Evolutionary conservation across 2,329 filamentous ascomycete species (phyloP), one percentile per base, ranked within the genome.

Genomic region (Talaromyces rugulosus): DNA sequence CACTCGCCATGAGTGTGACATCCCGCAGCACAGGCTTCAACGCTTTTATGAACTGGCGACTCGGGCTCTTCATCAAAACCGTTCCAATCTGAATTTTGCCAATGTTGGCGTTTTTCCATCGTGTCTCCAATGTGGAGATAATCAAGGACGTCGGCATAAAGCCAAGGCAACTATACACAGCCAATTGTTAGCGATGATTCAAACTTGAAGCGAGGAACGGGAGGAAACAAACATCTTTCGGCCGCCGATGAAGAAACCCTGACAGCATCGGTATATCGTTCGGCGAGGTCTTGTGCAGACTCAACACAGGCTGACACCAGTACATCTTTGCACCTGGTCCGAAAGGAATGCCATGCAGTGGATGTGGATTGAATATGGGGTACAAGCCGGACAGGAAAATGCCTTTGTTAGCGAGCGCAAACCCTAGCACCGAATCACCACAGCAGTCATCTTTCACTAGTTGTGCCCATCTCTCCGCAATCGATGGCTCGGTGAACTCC

Each of bases 291-390:
- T 82, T 83, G 66, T 83, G 81, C 70, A 83, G 70, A 52, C 78
- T 82, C 61, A 83, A 66, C 1, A 79, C 77, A 1, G 81, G 81
- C 64, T 83, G 80, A 44, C 81, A 83, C 81, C 81, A 83, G 62
- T 82, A 75, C n/a, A 65, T 64, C 18, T 79, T 73, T 31, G 31
- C 52, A 34, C 60, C 52, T 18, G 60, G 56, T 36, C 76, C 75
- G 56, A 80, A 83, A 0, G 81, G 80, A 30, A 83, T 77, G 3
- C 77, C 75, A 56, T 84, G 81, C 28, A 83, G 68, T 42, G 83
- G 74, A 64, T 85, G 82, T n/a, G 72, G 69, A 44, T 73, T 73
- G 58, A 83, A 83, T 70, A 82, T 72, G 2, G 81, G 81, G 74
- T 78, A 83, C 59, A 81, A 74, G 5, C 81, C 81, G 18, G 77